Evolutionary conservation across 2,329 filamentous ascomycete genomes (phyloP).

Genomic region (Neonectria magnoliae): DNA sequence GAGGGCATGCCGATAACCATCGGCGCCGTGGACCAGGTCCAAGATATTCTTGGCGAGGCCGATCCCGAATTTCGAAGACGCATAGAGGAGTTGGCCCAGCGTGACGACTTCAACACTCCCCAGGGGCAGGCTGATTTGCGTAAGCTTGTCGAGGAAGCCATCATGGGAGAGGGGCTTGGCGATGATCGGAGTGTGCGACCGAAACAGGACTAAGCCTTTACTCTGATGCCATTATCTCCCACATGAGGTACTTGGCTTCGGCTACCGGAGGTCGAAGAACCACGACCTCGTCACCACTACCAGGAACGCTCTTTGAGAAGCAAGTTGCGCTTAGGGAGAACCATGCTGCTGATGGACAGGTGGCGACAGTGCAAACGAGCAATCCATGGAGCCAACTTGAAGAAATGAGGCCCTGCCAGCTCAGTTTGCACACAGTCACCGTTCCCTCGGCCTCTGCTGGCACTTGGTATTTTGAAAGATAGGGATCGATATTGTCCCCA

Average conservation of each 20-base stretch:
- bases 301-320: conserved; percentile 58
- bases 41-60: conserved; percentile 69
- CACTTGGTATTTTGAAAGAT: conserved; percentile 73
- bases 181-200: conserved; percentile 73
- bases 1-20: conserved; percentile 81
- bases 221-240: conserved; percentile 64
- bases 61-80: conserved; percentile 85
- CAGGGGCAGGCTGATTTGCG: conserved; percentile 83
- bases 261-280: conserved; percentile 62
- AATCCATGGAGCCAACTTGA: conserved; percentile 61
- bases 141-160: conserved; percentile 81
- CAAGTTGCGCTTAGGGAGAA: conserved; percentile 64
- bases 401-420: conserved; percentile 68
- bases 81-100: conserved; percentile 88
- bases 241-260: conserved; percentile 66
- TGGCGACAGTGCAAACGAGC: conserved; percentile 57
- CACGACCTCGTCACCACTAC: conserved; percentile 60
- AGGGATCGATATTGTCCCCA: conserved; percentile 71
- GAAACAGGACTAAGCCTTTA: conserved; percentile 62
- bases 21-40: conserved; percentile 73
- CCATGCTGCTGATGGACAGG: conserved; percentile 60
- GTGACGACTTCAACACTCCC: conserved; percentile 84
- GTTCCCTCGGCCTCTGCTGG: conserved; percentile 53
- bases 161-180: conserved; percentile 72
- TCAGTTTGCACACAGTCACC: conserved; percentile 59